Percentiles rank a stretch among this genome's conserved stretches.
These are phyloP conservation scores for Iris pallida DNA, from an alignment of 116 monocot genomes.

Conservation along the genomic window DNA sequence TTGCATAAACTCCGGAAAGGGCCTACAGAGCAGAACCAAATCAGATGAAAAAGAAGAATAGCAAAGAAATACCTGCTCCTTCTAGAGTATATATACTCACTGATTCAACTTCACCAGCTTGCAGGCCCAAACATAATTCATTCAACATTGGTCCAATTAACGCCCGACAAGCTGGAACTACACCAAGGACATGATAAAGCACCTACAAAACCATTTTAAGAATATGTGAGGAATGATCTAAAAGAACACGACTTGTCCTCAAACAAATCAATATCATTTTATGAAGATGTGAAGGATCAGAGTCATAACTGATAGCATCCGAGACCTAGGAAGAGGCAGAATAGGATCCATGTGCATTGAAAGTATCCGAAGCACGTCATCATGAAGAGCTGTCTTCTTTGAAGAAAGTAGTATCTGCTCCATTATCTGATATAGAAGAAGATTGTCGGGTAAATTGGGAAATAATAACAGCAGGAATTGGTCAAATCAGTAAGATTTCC, in stretches of 20 bases:
- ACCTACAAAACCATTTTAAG: slow-evolving; percentile 43
- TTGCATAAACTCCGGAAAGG: slow-evolving; percentile 86
- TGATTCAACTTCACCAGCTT: slow-evolving; percentile 52
- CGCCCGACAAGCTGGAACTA: slow-evolving; percentile 70
- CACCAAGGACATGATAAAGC: slow-evolving; percentile 86
- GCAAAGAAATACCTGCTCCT: background rate
- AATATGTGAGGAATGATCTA: slow-evolving; percentile 2
- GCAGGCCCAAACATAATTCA: slow-evolving; percentile 89
- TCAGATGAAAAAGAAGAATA: background rate
- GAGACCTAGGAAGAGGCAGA: slow-evolving; percentile 86
- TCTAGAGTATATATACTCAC: slow-evolving; percentile 30
- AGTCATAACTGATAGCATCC: slow-evolving; percentile 75
- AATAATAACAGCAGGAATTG: background rate
- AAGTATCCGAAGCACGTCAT: slow-evolving; percentile 71
- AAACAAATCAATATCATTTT: background rate
- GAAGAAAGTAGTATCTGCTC: slow-evolving; percentile 78
- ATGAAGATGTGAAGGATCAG: background rate
- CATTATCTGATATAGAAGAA: slow-evolving; percentile 55
- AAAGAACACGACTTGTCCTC: background rate
- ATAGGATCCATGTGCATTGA: slow-evolving; percentile 90
- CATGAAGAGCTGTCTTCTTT: slow-evolving; percentile 86
- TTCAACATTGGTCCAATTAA: slow-evolving; percentile 73
- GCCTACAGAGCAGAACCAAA: slow-evolving; percentile 42
- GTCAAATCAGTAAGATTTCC: background rate
- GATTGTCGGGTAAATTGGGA: background rate